Percentiles rank a stretch among this genome's conserved stretches.
phyloP scores from a whole-genome alignment of 805 yeast species.

The Saturnispora saitoi region DNA sequence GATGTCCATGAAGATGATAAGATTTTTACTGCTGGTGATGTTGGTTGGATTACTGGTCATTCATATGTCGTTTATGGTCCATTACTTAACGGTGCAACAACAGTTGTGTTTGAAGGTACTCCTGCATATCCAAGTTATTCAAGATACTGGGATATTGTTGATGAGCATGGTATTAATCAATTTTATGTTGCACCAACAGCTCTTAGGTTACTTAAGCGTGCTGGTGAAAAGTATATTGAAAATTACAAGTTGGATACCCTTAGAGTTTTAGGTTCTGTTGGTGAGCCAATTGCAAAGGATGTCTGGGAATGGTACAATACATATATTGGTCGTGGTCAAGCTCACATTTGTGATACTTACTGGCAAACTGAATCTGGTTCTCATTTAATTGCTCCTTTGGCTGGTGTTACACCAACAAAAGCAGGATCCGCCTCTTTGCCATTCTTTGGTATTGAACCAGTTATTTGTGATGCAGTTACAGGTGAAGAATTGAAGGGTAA shows the following conservation, averaged over 20 bases:
- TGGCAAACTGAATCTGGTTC: slow-evolving; percentile 90
- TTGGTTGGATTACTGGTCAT: slow-evolving; percentile 90
- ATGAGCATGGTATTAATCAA: slow-evolving; percentile 62
- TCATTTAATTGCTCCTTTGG: slow-evolving; percentile 68
- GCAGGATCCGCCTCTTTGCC: slow-evolving; percentile 85
- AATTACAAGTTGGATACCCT: slow-evolving; percentile 55
- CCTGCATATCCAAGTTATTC: slow-evolving; percentile 79
- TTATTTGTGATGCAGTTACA: slow-evolving; percentile 63
- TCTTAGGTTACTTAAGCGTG: slow-evolving; percentile 62
- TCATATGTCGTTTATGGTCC: slow-evolving; percentile 81
- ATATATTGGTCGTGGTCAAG: slow-evolving; percentile 57
- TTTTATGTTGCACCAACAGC: slow-evolving; percentile 85
- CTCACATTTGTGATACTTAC: slow-evolving; percentile 74
- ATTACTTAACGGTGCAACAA: slow-evolving; percentile 63
- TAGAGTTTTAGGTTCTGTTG: slow-evolving; percentile 72
- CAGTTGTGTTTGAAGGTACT: slow-evolving; percentile 78
- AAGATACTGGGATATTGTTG: slow-evolving; percentile 73
- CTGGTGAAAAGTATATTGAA: slow-evolving; percentile 57
- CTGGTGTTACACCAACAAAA: slow-evolving; percentile 70
- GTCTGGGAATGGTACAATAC: slow-evolving; percentile 84
- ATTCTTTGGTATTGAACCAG: slow-evolving; percentile 71
- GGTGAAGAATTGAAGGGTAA: slow-evolving; percentile 63
- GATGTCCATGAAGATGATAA: slow-evolving; percentile 69
- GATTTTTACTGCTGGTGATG: slow-evolving; percentile 81
- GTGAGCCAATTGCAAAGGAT: slow-evolving; percentile 81